Base-by-base conservation (phyloP, 83 land plant species). In the Diphasiastrum complanatum region DNA sequence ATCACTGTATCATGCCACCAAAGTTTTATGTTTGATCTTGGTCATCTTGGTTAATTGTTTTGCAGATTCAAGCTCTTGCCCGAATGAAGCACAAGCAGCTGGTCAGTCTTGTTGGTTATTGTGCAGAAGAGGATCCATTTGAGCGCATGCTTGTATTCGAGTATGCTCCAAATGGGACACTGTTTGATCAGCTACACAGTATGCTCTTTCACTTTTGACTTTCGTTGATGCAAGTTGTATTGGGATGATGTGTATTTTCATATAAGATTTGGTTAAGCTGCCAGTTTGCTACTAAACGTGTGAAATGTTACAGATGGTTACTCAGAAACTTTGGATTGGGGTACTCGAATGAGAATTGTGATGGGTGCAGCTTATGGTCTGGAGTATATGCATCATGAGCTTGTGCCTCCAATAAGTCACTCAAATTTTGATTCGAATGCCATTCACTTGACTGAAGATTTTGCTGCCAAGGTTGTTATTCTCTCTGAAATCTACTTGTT, bases 281-380 rank as follows among this genome's bases (percentile, higher is more conserved):
- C 27, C 35, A 34, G 26, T 45, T 14, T 31, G 29, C 27, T 28
- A 20, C 1, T 22, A 46, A 58, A 43, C 70, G 65, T 71, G 53
- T 0, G 62, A 36, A 23, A 37, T 61, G 45, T 28, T 68, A 50
- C 76, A 87, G 91, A 81, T 28, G 74, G 83, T 66, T 96, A 76
- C 66, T 60, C 72, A 6, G 97, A 92, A 43, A 87, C 81, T 66
- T 74, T 92, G 55, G 91, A 88, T 55, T 92, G 97, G 97, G 60
- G 48, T 33, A 60, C 80, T 5, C 71, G 96, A 47, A 81, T 78
- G 78, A 74, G 97, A 55, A 81, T 92, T 20, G 71, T 83, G 22
- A 83, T 92, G 96, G 97, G 96, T 16, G 55, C 64, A 11, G 87
- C 97, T 47, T 85, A 77, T 41, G 95, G 95, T 53, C 80, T 92